Evolutionary conservation across 1,139 yeast genomes (phyloP), one percentile per base, ranked within the genome.

Genomic region (Ashbya aceris): DNA sequence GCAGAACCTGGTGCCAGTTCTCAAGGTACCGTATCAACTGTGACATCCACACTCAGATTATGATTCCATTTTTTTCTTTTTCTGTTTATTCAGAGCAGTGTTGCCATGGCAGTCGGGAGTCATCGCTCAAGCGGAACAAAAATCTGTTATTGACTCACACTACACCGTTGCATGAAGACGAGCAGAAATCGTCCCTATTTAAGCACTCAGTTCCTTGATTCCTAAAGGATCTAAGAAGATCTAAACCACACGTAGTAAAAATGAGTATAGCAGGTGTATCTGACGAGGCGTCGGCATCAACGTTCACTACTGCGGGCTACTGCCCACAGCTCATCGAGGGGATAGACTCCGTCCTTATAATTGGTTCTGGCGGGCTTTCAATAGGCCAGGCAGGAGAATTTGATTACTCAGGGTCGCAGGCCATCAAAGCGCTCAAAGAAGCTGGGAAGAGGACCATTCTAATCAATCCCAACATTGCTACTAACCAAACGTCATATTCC

Each of bases 321-420:
- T 49, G 50, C 13, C 63, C 64, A 9, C 70, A 77, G 51, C 69
- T 85, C 46, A 95, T 87, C 38, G 95, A 89, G 51, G 56, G 52
- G 42, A 96, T 87, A 39, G 73, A 80, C 47, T 85, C 86, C 56
- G 97, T 91, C 14, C 75, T 91, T 49, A 87, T 91, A 45, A 83
- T 91, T 60, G 98, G 98, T 17, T 89, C 97, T 4, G 99, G 99
- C 60, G 99, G 98, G 38, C 73, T 91, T 48, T 84, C 96, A 42
- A 91, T 91, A 61, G 99, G 99, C 45, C 99, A 91, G 68, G 99
- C 99, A 38, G 99, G 99, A 56, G 99, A 91, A 67, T 91, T 91
- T 56, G 99, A 91, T 65, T 91, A 91, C 68, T 85, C 96, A 33
- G 97, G 97, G 46, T 87, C 96, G 14, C 97, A 89, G 68, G 97